These are phyloP conservation scores for Sporodiniella umbellata DNA, from an alignment of 371 early-diverging fungal genomes.

Conservation along the genomic window DNA sequence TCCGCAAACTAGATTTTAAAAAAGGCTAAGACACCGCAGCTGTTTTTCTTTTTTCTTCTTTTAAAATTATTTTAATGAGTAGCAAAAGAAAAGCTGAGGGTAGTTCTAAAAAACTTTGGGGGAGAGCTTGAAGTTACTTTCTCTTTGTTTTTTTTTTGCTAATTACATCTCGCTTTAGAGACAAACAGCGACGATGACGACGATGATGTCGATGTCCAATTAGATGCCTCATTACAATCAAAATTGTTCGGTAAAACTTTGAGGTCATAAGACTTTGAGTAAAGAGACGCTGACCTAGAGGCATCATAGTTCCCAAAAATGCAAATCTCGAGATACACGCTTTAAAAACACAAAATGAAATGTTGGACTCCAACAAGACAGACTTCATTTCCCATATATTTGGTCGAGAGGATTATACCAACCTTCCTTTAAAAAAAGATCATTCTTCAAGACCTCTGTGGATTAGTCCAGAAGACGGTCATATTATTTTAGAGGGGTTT, in stretches of 20 bases:
- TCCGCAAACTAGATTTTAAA: too few species aligned
- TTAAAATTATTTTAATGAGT: conserved; percentile 8
- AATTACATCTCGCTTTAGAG: conserved; percentile 9
- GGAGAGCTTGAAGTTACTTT: too few species aligned
- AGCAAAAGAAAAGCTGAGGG: conserved; percentile 25
- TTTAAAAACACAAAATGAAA: conserved; percentile 24
- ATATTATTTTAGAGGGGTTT: conserved; percentile 97
- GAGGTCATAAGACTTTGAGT: too few species aligned
- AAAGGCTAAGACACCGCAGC: too few species aligned
- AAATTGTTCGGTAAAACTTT: conserved; percentile 46
- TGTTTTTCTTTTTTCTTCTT: conserved; percentile 1
- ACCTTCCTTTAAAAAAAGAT: conserved; percentile 84
- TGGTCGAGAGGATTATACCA: conserved; percentile 72
- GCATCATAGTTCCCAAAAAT: conserved; percentile 47
- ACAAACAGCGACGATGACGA: conserved; percentile 30
- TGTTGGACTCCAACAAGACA: conserved; percentile 20
- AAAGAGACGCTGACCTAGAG: too few species aligned
- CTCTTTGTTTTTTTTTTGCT: not conserved
- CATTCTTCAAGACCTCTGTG: conserved; percentile 90
- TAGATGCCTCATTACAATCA: conserved; percentile 35
- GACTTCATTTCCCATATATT: conserved; percentile 65
- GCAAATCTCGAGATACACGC: conserved; percentile 52
- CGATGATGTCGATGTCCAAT: conserved; percentile 42
- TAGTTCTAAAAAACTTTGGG: not conserved
- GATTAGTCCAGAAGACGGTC: conserved; percentile 91